Evolutionary conservation across 305 asterid species (phyloP), one percentile per base, ranked within the genome.

Genomic region (Striga hermonthica): DNA sequence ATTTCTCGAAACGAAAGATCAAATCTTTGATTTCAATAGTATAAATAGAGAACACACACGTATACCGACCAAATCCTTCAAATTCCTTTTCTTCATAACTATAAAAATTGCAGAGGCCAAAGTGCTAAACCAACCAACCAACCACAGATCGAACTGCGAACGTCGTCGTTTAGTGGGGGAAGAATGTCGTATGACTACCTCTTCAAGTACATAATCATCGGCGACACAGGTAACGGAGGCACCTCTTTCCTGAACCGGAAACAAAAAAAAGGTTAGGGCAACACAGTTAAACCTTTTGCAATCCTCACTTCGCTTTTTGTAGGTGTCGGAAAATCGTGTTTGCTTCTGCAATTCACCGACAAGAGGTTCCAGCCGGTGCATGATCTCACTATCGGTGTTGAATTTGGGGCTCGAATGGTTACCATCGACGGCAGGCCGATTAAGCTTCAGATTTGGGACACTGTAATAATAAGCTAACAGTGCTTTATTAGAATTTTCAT

Each of bases 311-410:
- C 14, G 41, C 54, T 62, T 52, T 60, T 44, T 68, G 9, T 37
- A 89, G 93, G 95, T 53, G 96, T 89, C 11, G 96, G 96, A 38
- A 89, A 89, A 82, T 89, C 96, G 53, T 89, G 95, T 57, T 68
- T 89, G 86, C 83, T 89, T 66, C 69, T 89, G 82, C 96, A 89
- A 74, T 89, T 86, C 69, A 86, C 95, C 7, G 95, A 89, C 55
- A 89, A 84, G 87, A 81, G 97, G 90, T 87, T 87, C 74, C 93
- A 87, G 71, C 96, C 96, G 7, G 93, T 89, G 75, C 96, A 88
- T 74, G 94, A 88, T 79, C 88, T 89, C 69, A 89, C 96, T 4
- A 89, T 89, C 31, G 96, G 96, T 57, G 96, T 89, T 36, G 96
- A 89, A 72, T 89, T 86, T 66, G 96, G 95, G 66, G 95, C 96